A percentile compares a stretch with the other conserved stretches of the same genome.
Evolutionary conservation across 225 moss, liverwort and hornwort genomes (phyloP).

Genomic region (Asterella californica): DNA sequence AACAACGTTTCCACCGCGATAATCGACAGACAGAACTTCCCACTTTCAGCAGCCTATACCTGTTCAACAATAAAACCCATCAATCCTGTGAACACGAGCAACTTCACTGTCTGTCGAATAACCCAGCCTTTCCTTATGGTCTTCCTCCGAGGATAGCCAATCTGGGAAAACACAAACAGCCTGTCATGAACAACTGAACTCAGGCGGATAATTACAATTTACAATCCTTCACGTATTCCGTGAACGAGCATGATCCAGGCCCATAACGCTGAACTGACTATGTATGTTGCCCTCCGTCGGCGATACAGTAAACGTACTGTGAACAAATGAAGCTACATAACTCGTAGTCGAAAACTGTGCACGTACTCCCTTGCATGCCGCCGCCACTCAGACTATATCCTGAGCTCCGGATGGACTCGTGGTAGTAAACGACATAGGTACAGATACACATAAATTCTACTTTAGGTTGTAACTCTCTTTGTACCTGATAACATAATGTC

Average conservation of each 20-base stretch:
- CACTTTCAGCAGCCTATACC: slow-evolving; percentile 36
- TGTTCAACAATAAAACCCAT: slow-evolving; percentile 95
- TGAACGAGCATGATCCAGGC: neutral
- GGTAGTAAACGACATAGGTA: neutral
- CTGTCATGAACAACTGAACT: neutral
- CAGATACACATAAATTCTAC: neutral
- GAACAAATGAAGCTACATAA: neutral
- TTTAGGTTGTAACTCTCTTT: neutral
- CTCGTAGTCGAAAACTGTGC: too few species aligned
- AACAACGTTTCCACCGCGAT: neutral
- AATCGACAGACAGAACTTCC: neutral
- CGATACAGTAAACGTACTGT: neutral
- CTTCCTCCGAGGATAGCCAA: slow-evolving; percentile 72
- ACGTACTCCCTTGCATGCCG: neutral
- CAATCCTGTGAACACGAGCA: slow-evolving; percentile 75
- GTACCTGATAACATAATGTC: slow-evolving; percentile 92
- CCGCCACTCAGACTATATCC: neutral
- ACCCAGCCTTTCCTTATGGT: slow-evolving; percentile 84
- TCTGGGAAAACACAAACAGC: slow-evolving; percentile 44
- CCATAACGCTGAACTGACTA: neutral
- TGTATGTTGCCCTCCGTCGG: neutral
- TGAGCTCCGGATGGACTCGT: neutral
- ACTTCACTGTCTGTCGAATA: slow-evolving; percentile 68
- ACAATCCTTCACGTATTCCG: neutral
- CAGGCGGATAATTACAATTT: neutral